Evolutionary conservation across 768 basidiomycete species (phyloP), one percentile per base, ranked within the genome.

Genomic region (Lactifluus volemus): DNA sequence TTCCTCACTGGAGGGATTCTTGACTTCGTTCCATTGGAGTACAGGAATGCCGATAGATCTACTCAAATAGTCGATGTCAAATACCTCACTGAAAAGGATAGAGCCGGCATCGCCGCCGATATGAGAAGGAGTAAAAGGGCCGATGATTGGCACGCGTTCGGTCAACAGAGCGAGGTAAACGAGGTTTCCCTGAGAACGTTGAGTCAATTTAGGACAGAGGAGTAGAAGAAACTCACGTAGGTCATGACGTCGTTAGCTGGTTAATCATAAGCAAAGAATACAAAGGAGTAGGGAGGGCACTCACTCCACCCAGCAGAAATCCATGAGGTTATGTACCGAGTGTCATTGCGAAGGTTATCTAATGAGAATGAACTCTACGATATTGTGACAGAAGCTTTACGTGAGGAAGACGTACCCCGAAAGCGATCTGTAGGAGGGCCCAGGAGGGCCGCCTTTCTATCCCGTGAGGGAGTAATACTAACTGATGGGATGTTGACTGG

Each of bases 191-290:
- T 73, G 67, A 6, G 38, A 6, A 50, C 2, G 19, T 15, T 49
- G 47, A 11, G 32, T 64, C 8, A 44, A 12, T 10, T 38, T n/a
- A 39, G 12, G 32, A 17, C 4, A 8, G 38, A 42, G 12, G n/a
- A 47, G 38, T 42, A 10, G 21, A 5, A 38, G n/a, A 15, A 52
- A 65, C 79, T 65, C 61, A 83, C 83, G 68, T 83, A 84, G 59
- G 86, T 86, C 81, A 88, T 86, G 34, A 88, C 84, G 73, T 88
- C 86, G 75, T 89, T 89, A 7, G 86, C 86, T 88, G 53, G 30
- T 34, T 30, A 44, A 17, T 21, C n/a, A 7, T 29, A 34, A 38
- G 17, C 17, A 49, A 50, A 58, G 30, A 14, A 30, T 17, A 50
- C 47, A 41, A 19, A 49, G 32, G 15, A 4, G 45, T 15, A 19